A percentile compares a stretch with the other conserved stretches of the same genome.
phyloP scores from a whole-genome alignment of 2,329 filamentous ascomycete species.

The Colletotrichum destructivum region DNA sequence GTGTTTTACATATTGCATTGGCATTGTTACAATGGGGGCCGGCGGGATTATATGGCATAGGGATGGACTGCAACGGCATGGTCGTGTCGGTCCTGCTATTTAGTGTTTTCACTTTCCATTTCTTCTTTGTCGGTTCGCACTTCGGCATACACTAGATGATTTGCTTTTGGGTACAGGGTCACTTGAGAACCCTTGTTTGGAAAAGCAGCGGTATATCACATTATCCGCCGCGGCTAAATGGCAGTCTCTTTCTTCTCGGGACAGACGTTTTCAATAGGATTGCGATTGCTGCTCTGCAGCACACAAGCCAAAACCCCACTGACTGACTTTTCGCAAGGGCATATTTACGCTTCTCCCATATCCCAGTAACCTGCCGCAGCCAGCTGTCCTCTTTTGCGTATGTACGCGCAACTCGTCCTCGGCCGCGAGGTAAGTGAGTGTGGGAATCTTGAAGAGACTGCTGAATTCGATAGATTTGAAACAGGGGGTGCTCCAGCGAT shows the following conservation, averaged over 20 bases:
- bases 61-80: slow-evolving; percentile 24
- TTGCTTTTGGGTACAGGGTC: neutral
- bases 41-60: slow-evolving; percentile 14
- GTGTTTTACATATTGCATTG: slow-evolving; percentile 21
- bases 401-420: neutral
- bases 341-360: neutral
- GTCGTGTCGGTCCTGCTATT: neutral
- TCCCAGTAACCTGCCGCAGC: neutral
- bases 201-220: slow-evolving; percentile 3
- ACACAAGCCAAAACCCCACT: slow-evolving; percentile 2
- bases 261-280: slow-evolving; percentile 3
- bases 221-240: slow-evolving; percentile 8
- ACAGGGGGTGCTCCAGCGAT: slow-evolving; percentile 18
- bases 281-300: slow-evolving; percentile 19
- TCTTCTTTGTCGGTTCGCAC: neutral
- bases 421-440: slow-evolving; percentile 6
- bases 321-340: neutral
- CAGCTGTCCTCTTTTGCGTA: neutral
- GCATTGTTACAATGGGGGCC: slow-evolving; percentile 21
- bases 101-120: neutral
- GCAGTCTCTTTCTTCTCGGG: neutral
- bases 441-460: neutral
- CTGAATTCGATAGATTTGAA: slow-evolving; percentile 14
- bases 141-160: slow-evolving; percentile 7
- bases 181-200: neutral